Conservation (phyloP, 2,329 filamentous ascomycete species). For the Claviceps africana region DNA sequence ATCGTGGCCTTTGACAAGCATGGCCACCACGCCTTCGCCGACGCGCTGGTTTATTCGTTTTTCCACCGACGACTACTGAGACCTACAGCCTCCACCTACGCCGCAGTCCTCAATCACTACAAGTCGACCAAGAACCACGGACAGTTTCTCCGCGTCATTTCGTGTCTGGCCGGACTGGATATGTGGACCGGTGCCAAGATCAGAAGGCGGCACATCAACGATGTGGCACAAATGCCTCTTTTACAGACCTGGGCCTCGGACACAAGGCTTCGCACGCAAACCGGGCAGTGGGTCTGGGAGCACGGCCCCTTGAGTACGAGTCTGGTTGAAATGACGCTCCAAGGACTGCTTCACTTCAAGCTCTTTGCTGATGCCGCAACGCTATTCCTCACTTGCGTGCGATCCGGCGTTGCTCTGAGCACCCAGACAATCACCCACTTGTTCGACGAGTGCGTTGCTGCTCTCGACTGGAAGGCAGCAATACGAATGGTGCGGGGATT, state of each 20-base stretch:
- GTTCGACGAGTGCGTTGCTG: constrained; percentile 27
- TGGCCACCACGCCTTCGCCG: constrained; percentile 34
- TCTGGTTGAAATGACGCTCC: constrained; percentile 32
- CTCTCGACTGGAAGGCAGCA: constrained; percentile 26
- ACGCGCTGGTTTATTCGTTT: constrained; percentile 39
- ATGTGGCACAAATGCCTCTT: constrained; percentile 14
- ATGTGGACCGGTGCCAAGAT: constrained; percentile 24
- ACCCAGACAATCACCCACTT: constrained; percentile 21
- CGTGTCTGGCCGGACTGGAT: constrained; percentile 32
- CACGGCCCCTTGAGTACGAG: constrained; percentile 23
- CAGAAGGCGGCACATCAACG: constrained; percentile 19
- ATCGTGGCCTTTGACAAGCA: constrained; percentile 48
- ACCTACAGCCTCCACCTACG: constrained; percentile 34
- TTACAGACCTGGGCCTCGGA: constrained; percentile 18
- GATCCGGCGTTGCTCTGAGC: constrained; percentile 19
- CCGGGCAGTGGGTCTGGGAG: constrained; percentile 25
- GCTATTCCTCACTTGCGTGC: constrained; percentile 27
- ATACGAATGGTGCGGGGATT: constrained; percentile 19
- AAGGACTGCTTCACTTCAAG: constrained; percentile 33
- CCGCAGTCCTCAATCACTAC: constrained; percentile 38
- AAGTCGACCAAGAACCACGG: constrained; percentile 25
- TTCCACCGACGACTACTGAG: constrained; percentile 27
- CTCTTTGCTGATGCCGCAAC: constrained; percentile 29
- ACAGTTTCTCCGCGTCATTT: constrained; percentile 29
- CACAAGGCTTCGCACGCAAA: constrained; percentile 12